These are phyloP conservation scores for Pythium rhizo-oryzae DNA, from an alignment of 352 stramenopile genomes.

Conservation along the genomic window DNA sequence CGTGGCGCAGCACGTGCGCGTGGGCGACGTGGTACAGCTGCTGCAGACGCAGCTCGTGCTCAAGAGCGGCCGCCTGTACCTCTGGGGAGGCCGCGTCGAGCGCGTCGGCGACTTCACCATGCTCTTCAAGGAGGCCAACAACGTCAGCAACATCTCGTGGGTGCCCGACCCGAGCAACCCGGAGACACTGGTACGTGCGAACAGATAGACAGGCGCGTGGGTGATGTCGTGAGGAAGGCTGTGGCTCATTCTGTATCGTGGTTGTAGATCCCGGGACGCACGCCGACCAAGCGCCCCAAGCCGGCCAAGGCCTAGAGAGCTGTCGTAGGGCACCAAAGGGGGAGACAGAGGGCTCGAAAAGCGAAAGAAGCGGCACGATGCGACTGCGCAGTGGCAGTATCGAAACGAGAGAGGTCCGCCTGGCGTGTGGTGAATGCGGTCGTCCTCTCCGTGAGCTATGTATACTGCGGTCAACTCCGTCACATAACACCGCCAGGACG, in stretches of 20 bases:
- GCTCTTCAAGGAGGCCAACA: constrained; percentile 84
- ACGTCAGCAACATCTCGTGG: constrained; percentile 85
- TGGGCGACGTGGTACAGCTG: constrained; percentile 78
- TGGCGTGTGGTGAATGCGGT: too few relatives aligned
- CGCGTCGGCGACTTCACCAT: constrained; percentile 84
- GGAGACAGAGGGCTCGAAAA: too few relatives aligned
- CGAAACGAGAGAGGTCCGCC: too few relatives aligned
- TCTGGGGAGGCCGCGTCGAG: constrained; percentile 83
- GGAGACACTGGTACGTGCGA: constrained; percentile 66
- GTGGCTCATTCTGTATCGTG: too few relatives aligned
- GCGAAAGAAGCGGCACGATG: too few relatives aligned
- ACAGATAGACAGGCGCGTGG: too few relatives aligned
- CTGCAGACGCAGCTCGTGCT: constrained; percentile 70
- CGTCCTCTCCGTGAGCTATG: too few relatives aligned
- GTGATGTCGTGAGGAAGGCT: too few relatives aligned
- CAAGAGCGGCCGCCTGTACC: constrained; percentile 77
- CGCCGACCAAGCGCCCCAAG: constrained; percentile 61
- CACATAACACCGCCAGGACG: too few relatives aligned
- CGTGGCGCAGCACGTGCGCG: constrained; percentile 64
- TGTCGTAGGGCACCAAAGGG: too few relatives aligned
- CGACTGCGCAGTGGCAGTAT: too few relatives aligned
- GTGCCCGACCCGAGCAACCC: constrained; percentile 79
- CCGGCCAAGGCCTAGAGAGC: constrained; percentile 26
- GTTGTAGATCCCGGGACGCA: constrained; percentile 57
- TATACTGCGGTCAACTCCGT: too few relatives aligned